Conservation (phyloP, 352 stramenopile genomes). For the Pilasporangium apinafurcum region DNA sequence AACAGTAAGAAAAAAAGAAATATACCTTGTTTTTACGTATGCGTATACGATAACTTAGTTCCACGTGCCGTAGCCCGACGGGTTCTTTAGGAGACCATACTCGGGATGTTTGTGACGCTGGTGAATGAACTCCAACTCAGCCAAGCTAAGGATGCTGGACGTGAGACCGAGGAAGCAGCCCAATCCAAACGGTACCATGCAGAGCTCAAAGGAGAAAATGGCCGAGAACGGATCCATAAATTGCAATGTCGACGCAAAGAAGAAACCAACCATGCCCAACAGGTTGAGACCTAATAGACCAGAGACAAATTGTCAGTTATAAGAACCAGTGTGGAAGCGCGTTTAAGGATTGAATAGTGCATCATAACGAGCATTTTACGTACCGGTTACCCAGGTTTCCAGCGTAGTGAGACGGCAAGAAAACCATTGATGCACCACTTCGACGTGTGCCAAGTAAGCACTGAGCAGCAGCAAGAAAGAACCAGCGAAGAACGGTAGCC, state of each 20-base stretch:
- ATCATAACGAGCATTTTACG: neutral
- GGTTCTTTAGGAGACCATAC: conserved; percentile 58
- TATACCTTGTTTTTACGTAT: conserved; percentile 27
- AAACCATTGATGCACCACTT: conserved; percentile 82
- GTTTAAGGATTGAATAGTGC: too few relatives aligned
- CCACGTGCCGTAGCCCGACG: conserved; percentile 38
- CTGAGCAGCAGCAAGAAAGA: conserved; percentile 71
- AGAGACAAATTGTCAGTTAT: conserved; percentile 3
- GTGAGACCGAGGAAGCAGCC: conserved; percentile 61
- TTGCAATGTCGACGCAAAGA: conserved; percentile 74
- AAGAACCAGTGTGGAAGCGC: too few relatives aligned
- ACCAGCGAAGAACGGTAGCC: conserved; percentile 77
- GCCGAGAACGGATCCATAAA: conserved; percentile 81
- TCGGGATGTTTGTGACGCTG: conserved; percentile 77
- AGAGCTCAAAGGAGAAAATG: conserved; percentile 68
- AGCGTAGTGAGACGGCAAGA: conserved; percentile 63
- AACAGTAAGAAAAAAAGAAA: conserved; percentile 3
- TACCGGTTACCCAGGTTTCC: conserved; percentile 39
- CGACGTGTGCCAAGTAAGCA: conserved; percentile 73
- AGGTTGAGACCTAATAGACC: conserved; percentile 37
- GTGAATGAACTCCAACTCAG: conserved; percentile 76
- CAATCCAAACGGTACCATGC: conserved; percentile 62
- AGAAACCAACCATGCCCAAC: conserved; percentile 60
- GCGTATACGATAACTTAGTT: conserved; percentile 1
- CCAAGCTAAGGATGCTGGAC: conserved; percentile 59